These are phyloP conservation scores for Rhodotorula sp. DNA, from an alignment of 1,284 basidiomycete genomes.

Conservation along the genomic window DNA sequence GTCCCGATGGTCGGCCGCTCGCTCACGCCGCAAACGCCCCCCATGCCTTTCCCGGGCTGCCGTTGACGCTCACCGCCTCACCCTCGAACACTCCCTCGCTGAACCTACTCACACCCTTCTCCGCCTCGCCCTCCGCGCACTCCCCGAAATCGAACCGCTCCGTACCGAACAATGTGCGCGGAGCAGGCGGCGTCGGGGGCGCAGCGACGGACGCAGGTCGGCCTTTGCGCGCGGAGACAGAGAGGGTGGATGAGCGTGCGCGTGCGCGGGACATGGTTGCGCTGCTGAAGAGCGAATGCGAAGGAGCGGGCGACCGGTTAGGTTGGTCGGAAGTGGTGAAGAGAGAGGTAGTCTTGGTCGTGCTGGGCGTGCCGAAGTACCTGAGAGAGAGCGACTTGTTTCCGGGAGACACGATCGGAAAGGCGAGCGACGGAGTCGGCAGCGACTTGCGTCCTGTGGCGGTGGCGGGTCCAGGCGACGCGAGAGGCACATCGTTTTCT, in stretches of 20 bases:
- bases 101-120: background rate
- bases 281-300: background rate
- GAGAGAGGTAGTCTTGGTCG: background rate
- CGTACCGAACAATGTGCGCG: slow-evolving; percentile 8
- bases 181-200: slow-evolving; percentile 5
- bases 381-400: background rate
- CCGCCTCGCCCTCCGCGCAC: background rate
- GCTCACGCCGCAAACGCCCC: background rate
- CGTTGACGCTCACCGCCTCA: too few species aligned
- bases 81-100: too few species aligned
- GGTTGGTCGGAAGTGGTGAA: background rate
- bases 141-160: slow-evolving; percentile 2
- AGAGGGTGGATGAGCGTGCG: background rate
- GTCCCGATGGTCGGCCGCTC: background rate
- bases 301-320: background rate
- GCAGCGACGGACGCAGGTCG: background rate
- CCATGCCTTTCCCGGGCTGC: background rate
- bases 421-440: slow-evolving; percentile 15
- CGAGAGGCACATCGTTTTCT: background rate
- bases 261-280: background rate
- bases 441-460: slow-evolving; percentile 17
- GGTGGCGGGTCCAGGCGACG: background rate
- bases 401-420: slow-evolving; percentile 16
- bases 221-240: slow-evolving; percentile 1
- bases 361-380: too few species aligned